Percentiles rank a stretch among this genome's conserved stretches.
phyloP scores from a whole-genome alignment of 257 asterid genomes.

The Rauvolfia tetraphylla region DNA sequence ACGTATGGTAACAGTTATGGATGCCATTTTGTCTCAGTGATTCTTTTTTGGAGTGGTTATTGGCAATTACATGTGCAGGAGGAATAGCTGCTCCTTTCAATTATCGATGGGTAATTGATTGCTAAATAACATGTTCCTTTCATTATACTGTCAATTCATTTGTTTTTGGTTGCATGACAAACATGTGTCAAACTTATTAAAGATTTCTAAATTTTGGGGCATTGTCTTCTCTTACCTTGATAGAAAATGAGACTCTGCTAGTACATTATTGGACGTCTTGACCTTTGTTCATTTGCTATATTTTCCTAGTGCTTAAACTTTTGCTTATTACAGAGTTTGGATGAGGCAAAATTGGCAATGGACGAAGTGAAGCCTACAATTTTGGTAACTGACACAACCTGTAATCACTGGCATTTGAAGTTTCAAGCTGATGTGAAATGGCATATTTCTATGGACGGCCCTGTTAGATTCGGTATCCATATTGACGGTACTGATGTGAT shows the following conservation, averaged over 20 bases:
- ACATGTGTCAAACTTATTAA: background rate
- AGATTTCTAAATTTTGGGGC: background rate
- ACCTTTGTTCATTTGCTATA: too few species aligned
- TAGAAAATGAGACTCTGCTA: background rate
- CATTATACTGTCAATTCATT: too few species aligned
- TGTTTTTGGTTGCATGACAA: background rate
- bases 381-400: conserved; percentile 57
- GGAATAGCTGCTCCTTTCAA: conserved; percentile 90
- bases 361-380: conserved; percentile 58
- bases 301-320: background rate
- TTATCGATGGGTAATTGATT: conserved; percentile 71
- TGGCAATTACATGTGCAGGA: conserved; percentile 80
- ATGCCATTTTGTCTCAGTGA: conserved; percentile 47
- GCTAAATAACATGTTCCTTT: background rate
- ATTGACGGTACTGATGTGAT: conserved; percentile 28
- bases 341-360: conserved; percentile 78
- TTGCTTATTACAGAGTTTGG: conserved; percentile 49
- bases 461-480: conserved; percentile 18
- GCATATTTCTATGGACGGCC: conserved; percentile 56
- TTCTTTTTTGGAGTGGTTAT: conserved; percentile 80
- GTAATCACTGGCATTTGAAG: conserved; percentile 63
- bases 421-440: conserved; percentile 50
- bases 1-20: background rate
- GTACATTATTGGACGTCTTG: background rate
- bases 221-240: background rate